Base-by-base conservation (phyloP, 768 basidiomycete genomes). In the Leccinum longicurvipes region DNA sequence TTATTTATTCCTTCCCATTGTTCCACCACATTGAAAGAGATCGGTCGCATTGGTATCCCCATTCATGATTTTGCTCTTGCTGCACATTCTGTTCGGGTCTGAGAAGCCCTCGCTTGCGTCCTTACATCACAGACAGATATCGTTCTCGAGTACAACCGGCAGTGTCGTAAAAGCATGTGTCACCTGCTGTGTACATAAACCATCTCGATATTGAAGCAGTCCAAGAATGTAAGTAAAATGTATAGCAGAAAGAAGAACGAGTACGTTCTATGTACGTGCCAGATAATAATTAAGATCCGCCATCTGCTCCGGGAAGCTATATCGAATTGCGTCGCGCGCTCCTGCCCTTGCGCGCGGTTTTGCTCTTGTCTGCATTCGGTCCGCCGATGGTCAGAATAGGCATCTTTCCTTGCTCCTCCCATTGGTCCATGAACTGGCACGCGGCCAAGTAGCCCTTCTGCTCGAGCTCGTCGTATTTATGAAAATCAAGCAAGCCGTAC, bases 401-500 rank as follows among this genome's bases (percentile, higher is more conserved):
- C n/a, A 98, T 76, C 54, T 79, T 79, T 4, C 91, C 93, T 62
- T 96, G 89, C 15, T 86, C 86, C 48, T 91, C 86, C 81, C 93
- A 87, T 60, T 85, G 82, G 50, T 81, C 79, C 25, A 99, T 69
- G 54, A 88, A 81, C 49, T 85, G 80, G 63, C 85, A 72, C 1
- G 90, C 85, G 3, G 88, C 87, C 7, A 78, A 67, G 63, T 93
- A 89, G 0, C 96, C 97, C 65, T 86, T 87, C 64, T 82, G 81
- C 65, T 87, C 80, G 24, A 99, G 87, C 72, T 98, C 93, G 60
- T 90, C 87, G 63, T 91, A 96, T 70, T 91, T 91, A 51, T 82
- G 77, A 66, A 93, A 95, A 68, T 95, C 91, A 24, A 98, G 77
- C 6, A 94, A 98, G 5, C 93, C 93, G 62, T 89, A 98, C 86